These are phyloP conservation scores for Hyaloscypha hepaticicola DNA, from an alignment of 495 filamentous ascomycete species.

Conservation along the genomic window DNA sequence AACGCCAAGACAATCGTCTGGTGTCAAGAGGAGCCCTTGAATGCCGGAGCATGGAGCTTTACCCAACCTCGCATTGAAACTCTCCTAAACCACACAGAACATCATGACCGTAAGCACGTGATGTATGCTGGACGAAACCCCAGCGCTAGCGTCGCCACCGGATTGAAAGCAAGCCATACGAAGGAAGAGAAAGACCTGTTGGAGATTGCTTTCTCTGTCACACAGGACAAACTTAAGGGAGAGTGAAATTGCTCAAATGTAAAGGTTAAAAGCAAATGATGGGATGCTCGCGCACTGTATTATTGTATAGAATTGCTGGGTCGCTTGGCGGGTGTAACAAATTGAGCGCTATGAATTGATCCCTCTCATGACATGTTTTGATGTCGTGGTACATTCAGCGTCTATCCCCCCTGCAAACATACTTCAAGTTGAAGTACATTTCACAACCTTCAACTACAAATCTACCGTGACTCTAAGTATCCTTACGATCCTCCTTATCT, in stretches of 20 bases:
- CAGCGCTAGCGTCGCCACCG: constrained; percentile 88
- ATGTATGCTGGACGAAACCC: constrained; percentile 94
- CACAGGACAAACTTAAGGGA: constrained; percentile 69
- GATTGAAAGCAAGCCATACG: constrained; percentile 80
- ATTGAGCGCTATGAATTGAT: neutral
- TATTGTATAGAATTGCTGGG: constrained; percentile 30
- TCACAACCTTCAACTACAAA: too few species aligned
- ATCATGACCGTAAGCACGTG: constrained; percentile 91
- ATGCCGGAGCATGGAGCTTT: constrained; percentile 94
- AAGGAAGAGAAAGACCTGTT: constrained; percentile 95
- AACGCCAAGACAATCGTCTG: constrained; percentile 96
- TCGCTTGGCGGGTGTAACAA: neutral
- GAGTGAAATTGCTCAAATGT: constrained; percentile 45
- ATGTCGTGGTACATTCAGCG: too few species aligned
- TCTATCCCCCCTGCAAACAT: too few species aligned
- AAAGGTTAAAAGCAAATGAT: constrained; percentile 3
- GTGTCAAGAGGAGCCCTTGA: constrained; percentile 95
- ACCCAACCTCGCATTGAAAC: constrained; percentile 96
- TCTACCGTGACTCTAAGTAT: too few species aligned
- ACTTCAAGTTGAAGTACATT: too few species aligned
- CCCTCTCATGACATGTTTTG: too few species aligned
- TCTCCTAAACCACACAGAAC: constrained; percentile 81
- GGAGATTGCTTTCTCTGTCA: constrained; percentile 64
- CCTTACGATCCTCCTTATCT: too few species aligned
- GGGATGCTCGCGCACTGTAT: constrained; percentile 19